Percentiles rank a stretch among this genome's conserved stretches.
phyloP scores from a whole-genome alignment of 345 rosid species.

The Hirschfeldia incana region DNA sequence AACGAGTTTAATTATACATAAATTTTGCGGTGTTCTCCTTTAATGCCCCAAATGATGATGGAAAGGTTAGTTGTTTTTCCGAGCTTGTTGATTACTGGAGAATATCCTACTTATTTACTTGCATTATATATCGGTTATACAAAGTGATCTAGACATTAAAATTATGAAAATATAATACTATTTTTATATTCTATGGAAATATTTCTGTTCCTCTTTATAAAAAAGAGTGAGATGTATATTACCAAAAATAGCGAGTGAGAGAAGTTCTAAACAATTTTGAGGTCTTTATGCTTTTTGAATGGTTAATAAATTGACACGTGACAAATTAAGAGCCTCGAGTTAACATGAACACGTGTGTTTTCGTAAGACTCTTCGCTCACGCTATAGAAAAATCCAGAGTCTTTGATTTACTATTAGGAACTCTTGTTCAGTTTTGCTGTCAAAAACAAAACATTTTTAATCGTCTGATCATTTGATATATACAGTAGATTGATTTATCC shows the following conservation, averaged over 20 bases:
- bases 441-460: slow-evolving; percentile 7
- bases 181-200: not conserved
- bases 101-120: not conserved
- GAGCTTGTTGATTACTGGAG: not conserved
- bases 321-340: not conserved
- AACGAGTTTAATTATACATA: not conserved
- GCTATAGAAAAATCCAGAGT: slow-evolving; percentile 4
- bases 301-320: not conserved
- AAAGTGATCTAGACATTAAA: not conserved
- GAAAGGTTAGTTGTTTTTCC: not conserved
- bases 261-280: not conserved
- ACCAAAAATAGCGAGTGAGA: not conserved
- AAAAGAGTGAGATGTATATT: not conserved
- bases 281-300: not conserved
- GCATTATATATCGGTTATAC: not conserved
- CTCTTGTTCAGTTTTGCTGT: not conserved
- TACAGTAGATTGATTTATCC: not conserved
- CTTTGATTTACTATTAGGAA: not conserved
- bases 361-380: not conserved
- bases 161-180: not conserved
- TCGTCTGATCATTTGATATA: not conserved
- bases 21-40: not conserved
- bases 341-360: not conserved
- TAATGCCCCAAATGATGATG: not conserved
- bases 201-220: not conserved